Evolutionary conservation across 352 stramenopile species (phyloP).

Genomic region (Globisporangium cylindrosporum): DNA sequence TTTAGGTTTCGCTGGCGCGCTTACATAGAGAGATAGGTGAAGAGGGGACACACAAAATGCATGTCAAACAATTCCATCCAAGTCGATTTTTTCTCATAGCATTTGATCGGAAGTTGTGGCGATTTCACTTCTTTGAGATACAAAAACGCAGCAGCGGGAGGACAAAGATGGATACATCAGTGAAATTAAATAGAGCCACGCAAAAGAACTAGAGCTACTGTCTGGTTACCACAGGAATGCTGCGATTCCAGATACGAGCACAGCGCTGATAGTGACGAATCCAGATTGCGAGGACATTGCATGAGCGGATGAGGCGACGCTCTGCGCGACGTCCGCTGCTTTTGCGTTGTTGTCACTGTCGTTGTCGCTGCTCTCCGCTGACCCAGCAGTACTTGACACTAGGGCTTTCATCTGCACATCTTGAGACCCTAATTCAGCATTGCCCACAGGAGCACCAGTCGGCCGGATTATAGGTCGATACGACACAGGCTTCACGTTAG

Average conservation of each 20-base stretch:
- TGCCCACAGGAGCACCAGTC: background rate
- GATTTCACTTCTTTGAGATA: background rate
- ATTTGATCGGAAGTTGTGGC: background rate
- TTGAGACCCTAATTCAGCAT: background rate
- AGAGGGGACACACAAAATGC: background rate
- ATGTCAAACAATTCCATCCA: background rate
- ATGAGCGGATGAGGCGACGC: background rate
- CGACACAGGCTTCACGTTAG: background rate
- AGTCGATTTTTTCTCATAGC: background rate
- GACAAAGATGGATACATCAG: background rate
- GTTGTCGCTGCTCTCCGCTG: background rate
- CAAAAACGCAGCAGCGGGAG: background rate
- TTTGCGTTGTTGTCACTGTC: background rate
- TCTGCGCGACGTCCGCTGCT: background rate
- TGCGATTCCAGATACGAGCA: conserved; percentile 1
- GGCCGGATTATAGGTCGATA: background rate
- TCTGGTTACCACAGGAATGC: background rate
- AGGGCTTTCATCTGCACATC: background rate
- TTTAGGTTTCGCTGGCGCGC: background rate
- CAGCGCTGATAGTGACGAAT: conserved; percentile 2
- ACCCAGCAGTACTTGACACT: background rate
- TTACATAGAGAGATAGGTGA: background rate
- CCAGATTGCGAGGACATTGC: background rate
- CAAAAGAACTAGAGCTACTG: background rate
- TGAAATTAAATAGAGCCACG: background rate